Percentiles rank a stretch among this genome's conserved stretches.
Conservation (phyloP, 2,329 filamentous ascomycete species). For the Sordariomycetes sp. region DNA sequence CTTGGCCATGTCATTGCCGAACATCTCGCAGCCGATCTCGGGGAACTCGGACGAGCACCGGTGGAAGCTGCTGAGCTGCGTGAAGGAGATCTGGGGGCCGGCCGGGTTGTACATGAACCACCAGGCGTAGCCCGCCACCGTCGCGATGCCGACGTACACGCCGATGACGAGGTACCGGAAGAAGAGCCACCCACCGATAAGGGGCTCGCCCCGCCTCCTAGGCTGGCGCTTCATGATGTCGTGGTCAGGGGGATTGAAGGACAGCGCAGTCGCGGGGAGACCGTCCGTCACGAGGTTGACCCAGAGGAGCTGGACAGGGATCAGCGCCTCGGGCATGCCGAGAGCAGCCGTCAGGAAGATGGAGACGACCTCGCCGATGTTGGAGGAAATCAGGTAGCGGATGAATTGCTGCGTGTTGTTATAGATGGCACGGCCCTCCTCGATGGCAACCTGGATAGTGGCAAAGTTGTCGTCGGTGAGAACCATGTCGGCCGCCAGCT, state of each 20-base stretch:
- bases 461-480: conserved; percentile 98
- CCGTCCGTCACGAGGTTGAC: conserved; percentile 97
- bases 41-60: conserved; percentile 76
- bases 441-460: conserved; percentile 89
- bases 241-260: conserved; percentile 96
- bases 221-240: conserved; percentile 94
- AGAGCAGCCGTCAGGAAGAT: conserved; percentile 95
- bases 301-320: conserved; percentile 96
- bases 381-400: conserved; percentile 95
- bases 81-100: conserved; percentile 85
- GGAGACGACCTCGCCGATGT: conserved; percentile 97
- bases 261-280: conserved; percentile 87
- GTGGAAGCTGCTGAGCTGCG: conserved; percentile 86
- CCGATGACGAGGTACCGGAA: conserved; percentile 96
- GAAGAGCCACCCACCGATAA: conserved; percentile 93
- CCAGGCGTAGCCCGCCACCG: conserved; percentile 97
- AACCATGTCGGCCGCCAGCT: conserved; percentile 96
- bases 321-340: conserved; percentile 94
- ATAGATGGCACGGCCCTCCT: conserved; percentile 96
- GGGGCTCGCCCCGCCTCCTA: conserved; percentile 79
- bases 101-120: conserved; percentile 96
- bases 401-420: conserved; percentile 99
- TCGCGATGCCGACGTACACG: conserved; percentile 86
- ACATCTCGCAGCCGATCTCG: conserved; percentile 86
- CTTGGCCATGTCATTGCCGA: conserved; percentile 72